Conservation (phyloP, 306 rosid species). For the Vigna radiata region DNA sequence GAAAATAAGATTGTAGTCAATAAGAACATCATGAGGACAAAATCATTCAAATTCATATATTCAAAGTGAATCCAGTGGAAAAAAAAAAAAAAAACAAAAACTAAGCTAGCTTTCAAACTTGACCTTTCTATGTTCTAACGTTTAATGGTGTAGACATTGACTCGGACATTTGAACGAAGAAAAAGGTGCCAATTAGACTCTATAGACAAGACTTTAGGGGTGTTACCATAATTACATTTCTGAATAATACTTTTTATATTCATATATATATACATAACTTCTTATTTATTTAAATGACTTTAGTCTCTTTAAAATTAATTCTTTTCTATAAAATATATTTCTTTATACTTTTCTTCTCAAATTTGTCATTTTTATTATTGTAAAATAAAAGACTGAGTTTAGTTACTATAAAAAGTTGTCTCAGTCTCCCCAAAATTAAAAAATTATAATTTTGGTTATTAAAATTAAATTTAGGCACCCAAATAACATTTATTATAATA, state of each 20-base stretch:
- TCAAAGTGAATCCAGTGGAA: constrained; percentile 21
- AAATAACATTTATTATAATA: no score
- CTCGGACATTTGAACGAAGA: not conserved
- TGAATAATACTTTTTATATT: not conserved
- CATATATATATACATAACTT: not conserved
- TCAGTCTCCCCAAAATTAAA: no score
- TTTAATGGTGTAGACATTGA: constrained; percentile 1
- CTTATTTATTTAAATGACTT: not conserved
- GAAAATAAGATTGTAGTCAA: constrained; percentile 44
- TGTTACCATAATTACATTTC: not conserved
- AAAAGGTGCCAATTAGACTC: constrained; percentile 28
- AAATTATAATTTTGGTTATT: no score
- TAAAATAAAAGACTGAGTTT: no score
- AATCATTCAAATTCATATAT: constrained; percentile 20
- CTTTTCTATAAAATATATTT: no score
- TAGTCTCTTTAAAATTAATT: no score
- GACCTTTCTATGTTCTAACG: constrained; percentile 29
- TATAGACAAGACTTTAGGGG: not conserved
- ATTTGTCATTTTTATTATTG: no score
- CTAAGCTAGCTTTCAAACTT: constrained; percentile 11
- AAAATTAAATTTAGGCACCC: no score
- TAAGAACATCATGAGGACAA: constrained; percentile 35
- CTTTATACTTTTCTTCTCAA: no score
- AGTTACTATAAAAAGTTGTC: no score
- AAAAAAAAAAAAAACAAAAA: not conserved